Evolutionary conservation across 2,329 filamentous ascomycete species (phyloP), one percentile per base, ranked within the genome.

Genomic region (Pseudogymnoascus sp.): DNA sequence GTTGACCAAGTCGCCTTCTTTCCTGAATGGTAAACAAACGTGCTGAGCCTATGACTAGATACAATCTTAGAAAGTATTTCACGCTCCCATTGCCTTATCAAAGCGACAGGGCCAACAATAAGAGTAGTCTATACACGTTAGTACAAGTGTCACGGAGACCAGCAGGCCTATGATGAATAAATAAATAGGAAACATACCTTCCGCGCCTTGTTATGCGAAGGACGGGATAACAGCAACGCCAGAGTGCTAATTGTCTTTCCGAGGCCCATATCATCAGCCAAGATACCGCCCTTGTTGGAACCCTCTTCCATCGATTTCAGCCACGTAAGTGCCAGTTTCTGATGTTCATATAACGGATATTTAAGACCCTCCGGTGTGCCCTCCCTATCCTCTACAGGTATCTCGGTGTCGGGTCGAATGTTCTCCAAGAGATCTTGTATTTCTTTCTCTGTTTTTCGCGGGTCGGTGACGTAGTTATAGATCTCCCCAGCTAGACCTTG

Each of bases 201-300:
- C 25, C 62, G 28, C 23, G 18, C 8, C 28, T n/a, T 21, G 7
- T 16, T 23, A 44, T 36, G 36, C 21, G 6, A 56, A 25, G 59
- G 59, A 14, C 59, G 34, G 10, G 59, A 38, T 25, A 60, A 31
- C 12, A 60, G 89, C 46, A 96, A 81, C 3, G 92, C 84, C 21
- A 97, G 79, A 4, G 90, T 88, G 66, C 93, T 91, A 23, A 96
- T 88, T 0, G 90, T 93, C 75, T 95, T 93, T 6, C 90, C 90
- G 10, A 93, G 78, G 6, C 90, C 90, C 90, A 93, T 95, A 66
- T 91, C 89, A 70, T 91, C 89, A 0, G 87, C 89, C 23, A 93
- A 78, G 63, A 93, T 91, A 21, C 89, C 88, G 16, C 90, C 90
- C 69, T 89, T 91, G 62, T 87, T 85, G 1, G 78, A 81, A 7